phyloP scores from a whole-genome alignment of 2,329 filamentous ascomycete genomes.

The Aspergillus viridinutans region DNA sequence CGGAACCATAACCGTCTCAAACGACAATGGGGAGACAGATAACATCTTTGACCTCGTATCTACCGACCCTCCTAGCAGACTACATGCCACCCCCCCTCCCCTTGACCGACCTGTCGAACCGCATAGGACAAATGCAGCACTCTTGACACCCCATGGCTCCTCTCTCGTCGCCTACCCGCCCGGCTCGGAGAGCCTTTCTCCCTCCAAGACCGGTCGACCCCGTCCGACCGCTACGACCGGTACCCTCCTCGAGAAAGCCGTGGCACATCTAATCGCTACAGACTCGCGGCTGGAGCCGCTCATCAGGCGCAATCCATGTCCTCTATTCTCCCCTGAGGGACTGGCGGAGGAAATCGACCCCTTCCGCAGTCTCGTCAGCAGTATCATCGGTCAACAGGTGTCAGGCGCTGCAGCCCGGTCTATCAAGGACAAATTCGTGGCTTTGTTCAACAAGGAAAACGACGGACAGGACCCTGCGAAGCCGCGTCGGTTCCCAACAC shows the following conservation, averaged over 20 bases:
- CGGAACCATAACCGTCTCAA: slow-evolving; percentile 3
- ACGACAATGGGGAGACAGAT: slow-evolving; percentile 30
- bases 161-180: slow-evolving; percentile 47
- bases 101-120: slow-evolving; percentile 45
- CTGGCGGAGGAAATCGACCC: slow-evolving; percentile 84
- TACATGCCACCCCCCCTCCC: slow-evolving; percentile 44
- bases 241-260: slow-evolving; percentile 70
- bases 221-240: slow-evolving; percentile 58
- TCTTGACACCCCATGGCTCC: slow-evolving; percentile 47
- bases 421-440: slow-evolving; percentile 81
- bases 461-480: slow-evolving; percentile 9
- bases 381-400: slow-evolving; percentile 95
- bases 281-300: slow-evolving; percentile 69
- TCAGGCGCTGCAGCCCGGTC: slow-evolving; percentile 85
- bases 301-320: slow-evolving; percentile 71
- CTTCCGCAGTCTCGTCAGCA: slow-evolving; percentile 74
- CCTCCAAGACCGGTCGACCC: slow-evolving; percentile 37
- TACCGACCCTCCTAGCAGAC: slow-evolving; percentile 27
- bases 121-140: slow-evolving; percentile 45
- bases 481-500: slow-evolving; percentile 63
- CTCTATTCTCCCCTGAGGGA: slow-evolving; percentile 73
- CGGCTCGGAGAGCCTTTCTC: slow-evolving; percentile 33
- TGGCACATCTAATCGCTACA: slow-evolving; percentile 66
- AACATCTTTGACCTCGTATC: slow-evolving; percentile 20
- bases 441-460: slow-evolving; percentile 55